Base-by-base conservation (phyloP, 2,329 filamentous ascomycete species). In the Ophiostoma ips region DNA sequence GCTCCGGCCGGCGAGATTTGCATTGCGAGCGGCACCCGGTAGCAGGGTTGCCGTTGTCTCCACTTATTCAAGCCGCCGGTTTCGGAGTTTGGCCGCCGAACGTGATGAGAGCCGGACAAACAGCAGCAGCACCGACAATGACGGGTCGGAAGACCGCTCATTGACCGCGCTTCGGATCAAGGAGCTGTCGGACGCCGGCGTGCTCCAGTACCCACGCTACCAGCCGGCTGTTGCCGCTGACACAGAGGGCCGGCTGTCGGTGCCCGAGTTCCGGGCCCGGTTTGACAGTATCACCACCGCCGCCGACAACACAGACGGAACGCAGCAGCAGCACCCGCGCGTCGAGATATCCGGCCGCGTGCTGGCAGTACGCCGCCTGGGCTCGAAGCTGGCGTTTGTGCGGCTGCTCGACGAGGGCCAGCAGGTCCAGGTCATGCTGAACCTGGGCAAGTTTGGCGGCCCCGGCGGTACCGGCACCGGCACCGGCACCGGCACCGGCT, bases 301-400 rank as follows among this genome's bases (percentile, higher is more conserved):
- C 12, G 30, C 13, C 19, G 30, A 38, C 34, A n/a, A 2, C 18
- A 21, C n/a, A n/a, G n/a, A n/a, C n/a, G n/a, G 18, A 33, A 34
- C 13, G 10, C 9, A 13, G 16, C 13, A 30, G 38, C 24, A 28
- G n/a, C 30, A 15, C 21, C 50, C 35, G 2, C 56, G 56, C 3
- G 50, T 57, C 40, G 53, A 58, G 47, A 43, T 58, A 16, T 40
- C 50, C 16, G 87, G 88, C 65, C 87, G 87, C 62, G 73, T 95
- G 55, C 72, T 75, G 59, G 80, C 81, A 44, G 76, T 84, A 61
- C 84, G 87, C 55, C 71, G 77, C 45, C 75, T 79, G 50, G 82
- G 89, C 57, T 81, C 78, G 58, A 87, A 84, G 66, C 79, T 98
- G 58, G 71, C 87, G 55, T 98, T 98, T 64, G 64, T 95, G 57